Conservation (phyloP, 2,329 filamentous ascomycete genomes). For the Monosporascus sp. region DNA sequence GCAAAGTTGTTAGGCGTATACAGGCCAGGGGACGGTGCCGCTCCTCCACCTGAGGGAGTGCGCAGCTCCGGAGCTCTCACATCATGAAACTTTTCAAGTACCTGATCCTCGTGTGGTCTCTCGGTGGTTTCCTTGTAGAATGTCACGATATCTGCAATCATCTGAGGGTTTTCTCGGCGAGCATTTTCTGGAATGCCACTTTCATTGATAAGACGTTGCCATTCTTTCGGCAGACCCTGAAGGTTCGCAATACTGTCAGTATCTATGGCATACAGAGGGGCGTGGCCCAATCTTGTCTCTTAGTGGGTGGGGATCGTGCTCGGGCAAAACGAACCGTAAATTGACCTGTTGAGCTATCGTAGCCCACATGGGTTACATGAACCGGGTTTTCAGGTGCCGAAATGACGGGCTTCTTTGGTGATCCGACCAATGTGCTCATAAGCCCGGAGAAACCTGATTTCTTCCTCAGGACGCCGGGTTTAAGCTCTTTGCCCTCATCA, state of each 20-base stretch:
- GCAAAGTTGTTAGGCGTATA: conserved; percentile 48
- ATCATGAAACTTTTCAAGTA: conserved; percentile 95
- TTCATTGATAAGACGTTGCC: conserved; percentile 92
- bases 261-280: conserved; percentile 1
- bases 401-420: conserved; percentile 85
- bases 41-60: conserved; percentile 36
- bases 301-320: conserved; percentile 1
- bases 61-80: conserved; percentile 57
- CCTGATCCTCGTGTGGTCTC: conserved; percentile 72
- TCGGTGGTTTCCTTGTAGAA: conserved; percentile 96
- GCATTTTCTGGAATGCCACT: conserved; percentile 96
- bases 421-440: conserved; percentile 76
- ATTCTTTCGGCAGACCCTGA: conserved; percentile 92
- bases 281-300: not conserved
- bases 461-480: conserved; percentile 61
- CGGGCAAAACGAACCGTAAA: conserved; percentile 68
- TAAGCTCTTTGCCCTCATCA: conserved; percentile 66
- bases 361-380: conserved; percentile 95
- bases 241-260: conserved; percentile 5
- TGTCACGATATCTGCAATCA: conserved; percentile 89
- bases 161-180: conserved; percentile 90
- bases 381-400: conserved; percentile 98
- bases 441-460: conserved; percentile 87
- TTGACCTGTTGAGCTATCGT: conserved; percentile 91
- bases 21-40: conserved; percentile 46